Percentiles rank a stretch among this genome's conserved stretches.
phyloP scores from a whole-genome alignment of 2,329 filamentous ascomycete species.

The Pseudocercospora vitis region DNA sequence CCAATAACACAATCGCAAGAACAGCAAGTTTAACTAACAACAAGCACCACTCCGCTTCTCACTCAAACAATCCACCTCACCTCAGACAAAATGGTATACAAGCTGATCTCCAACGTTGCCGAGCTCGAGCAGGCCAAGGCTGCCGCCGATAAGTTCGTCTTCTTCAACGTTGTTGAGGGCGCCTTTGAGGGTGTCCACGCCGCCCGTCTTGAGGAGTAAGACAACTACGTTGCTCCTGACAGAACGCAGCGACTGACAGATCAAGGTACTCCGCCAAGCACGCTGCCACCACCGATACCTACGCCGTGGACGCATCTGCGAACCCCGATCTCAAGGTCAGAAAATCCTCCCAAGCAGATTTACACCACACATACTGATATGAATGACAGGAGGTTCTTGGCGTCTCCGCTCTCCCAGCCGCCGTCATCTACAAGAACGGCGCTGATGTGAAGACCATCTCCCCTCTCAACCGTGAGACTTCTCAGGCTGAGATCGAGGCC shows the following conservation, averaged over 20 bases:
- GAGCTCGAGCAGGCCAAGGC: constrained; percentile 4
- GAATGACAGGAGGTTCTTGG: background rate
- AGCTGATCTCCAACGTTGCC: constrained; percentile 6
- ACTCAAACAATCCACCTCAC: background rate
- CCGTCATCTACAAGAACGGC: constrained; percentile 7
- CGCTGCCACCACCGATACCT: constrained; percentile 2
- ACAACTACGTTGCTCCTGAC: too few species aligned
- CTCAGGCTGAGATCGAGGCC: constrained; percentile 6
- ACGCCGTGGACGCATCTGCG: background rate
- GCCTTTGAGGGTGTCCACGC: constrained; percentile 2
- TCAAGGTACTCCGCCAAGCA: constrained; percentile 1
- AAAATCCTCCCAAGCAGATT: background rate
- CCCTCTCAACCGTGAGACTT: constrained; percentile 4
- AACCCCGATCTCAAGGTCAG: constrained; percentile 1
- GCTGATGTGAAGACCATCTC: constrained; percentile 3
- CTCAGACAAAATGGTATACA: constrained; percentile 1
- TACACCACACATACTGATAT: background rate
- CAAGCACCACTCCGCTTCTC: background rate
- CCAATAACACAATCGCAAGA: background rate
- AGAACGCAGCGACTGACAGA: too few species aligned
- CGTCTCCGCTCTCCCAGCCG: background rate
- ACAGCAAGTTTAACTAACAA: background rate
- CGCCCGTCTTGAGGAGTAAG: constrained; percentile 4
- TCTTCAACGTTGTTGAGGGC: constrained; percentile 5
- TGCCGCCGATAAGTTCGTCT: constrained; percentile 4